These are phyloP conservation scores for Colletotrichum viniferum DNA, from an alignment of 2,329 filamentous ascomycete species.

Conservation along the genomic window DNA sequence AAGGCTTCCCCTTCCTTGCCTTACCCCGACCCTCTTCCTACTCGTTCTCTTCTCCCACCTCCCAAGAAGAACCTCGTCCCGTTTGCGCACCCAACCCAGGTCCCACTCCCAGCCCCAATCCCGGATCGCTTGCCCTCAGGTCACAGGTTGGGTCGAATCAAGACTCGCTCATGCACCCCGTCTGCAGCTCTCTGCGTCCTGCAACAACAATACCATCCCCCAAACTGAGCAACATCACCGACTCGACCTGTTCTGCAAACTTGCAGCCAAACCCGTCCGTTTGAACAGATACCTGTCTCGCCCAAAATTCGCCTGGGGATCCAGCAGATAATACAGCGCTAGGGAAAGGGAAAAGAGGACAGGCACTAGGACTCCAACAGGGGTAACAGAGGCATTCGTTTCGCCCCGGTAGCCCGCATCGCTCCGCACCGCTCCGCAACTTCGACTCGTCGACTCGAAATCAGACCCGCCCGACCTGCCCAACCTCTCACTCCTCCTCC, in stretches of 20 bases:
- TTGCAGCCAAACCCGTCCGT: background rate
- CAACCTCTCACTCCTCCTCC: conserved; percentile 12
- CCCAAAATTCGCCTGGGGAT: background rate
- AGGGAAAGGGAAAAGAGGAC: background rate
- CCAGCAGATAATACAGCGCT: background rate
- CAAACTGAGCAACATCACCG: background rate
- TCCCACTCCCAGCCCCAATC: background rate
- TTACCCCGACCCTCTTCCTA: background rate
- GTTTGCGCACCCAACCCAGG: background rate
- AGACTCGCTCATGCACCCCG: conserved; percentile 12
- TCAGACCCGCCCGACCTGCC: conserved; percentile 17
- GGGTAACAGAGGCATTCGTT: conserved; percentile 8
- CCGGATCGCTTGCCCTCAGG: background rate
- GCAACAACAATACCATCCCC: conserved; percentile 11
- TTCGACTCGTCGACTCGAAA: conserved; percentile 18
- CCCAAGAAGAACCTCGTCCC: background rate
- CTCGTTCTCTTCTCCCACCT: background rate
- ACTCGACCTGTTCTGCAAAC: background rate
- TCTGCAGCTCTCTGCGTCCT: conserved; percentile 1
- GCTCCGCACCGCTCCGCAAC: conserved; percentile 21
- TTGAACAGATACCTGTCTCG: background rate
- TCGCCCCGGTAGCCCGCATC: conserved; percentile 19
- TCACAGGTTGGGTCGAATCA: background rate
- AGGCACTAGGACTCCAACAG: background rate
- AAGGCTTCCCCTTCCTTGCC: background rate